Evolutionary conservation across 2,329 filamentous ascomycete species (phyloP), one percentile per base, ranked within the genome.

Genomic region (Xylaria sp.): DNA sequence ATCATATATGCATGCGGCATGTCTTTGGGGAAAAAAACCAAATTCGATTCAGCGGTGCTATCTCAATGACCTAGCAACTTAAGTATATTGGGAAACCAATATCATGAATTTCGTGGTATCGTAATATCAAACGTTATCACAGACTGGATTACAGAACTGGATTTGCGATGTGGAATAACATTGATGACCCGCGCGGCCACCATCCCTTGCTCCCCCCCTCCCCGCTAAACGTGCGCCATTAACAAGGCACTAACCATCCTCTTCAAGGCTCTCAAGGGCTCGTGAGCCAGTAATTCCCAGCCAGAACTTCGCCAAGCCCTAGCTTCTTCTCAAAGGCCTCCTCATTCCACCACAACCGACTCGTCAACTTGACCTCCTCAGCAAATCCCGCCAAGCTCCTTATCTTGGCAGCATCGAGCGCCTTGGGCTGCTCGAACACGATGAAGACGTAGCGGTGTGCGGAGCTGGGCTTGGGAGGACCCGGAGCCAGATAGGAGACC

Each of bases 391-490:
- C 52, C 23, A 61, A 10, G 57, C 43, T 56, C 53, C 20, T 48
- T 28, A 64, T 15, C 65, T 68, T 68, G 6, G 61, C 68, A 20
- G 52, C 58, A 32, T 70, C 65, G 0, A 70, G 52, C 4, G 9
- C 55, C 53, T 58, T 8, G 0, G 68, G 68, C 46, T 70, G 68
- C 58, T 68, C 68, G 13, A 68, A 70, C 13, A 65, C 46, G 45
- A 68, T 6, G 53, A 70, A 70, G 0, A 68, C 48, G 28, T 70
- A 70, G 46, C 65, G 68, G n/a, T 70, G 68, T 1, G 65, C 50
- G 30, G 65, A 23, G 65, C 68, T 70, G 43, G 68, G 68, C 34
- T 62, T 65, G 15, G 68, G 68, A 12, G 68, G 68, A 8, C 65
- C 68, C 10, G 68, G 68, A 8, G 52, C 32, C 3, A 60, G 41